phyloP scores from a whole-genome alignment of 495 filamentous ascomycete species.

The Gamarada debralockiae region DNA sequence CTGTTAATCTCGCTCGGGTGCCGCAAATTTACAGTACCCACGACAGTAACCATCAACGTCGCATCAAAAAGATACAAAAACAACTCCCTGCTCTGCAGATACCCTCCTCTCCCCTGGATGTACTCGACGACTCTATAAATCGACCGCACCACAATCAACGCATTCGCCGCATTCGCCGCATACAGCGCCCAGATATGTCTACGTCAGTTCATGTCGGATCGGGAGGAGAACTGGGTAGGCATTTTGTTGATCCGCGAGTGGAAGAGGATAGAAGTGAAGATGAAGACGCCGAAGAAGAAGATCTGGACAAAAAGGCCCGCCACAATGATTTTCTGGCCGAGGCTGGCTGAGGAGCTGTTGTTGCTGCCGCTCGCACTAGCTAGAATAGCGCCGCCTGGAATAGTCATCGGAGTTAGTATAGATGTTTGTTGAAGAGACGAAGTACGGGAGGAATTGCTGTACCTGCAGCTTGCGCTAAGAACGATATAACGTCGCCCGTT shows the following conservation, averaged over 20 bases:
- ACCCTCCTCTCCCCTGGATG: constrained; percentile 43
- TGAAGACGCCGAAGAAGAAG: constrained; percentile 47
- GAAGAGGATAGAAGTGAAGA: constrained; percentile 39
- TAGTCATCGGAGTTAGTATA: background rate
- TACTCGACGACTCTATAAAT: constrained; percentile 58
- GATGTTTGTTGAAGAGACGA: background rate
- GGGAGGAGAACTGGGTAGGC: background rate
- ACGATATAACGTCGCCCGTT: constrained; percentile 38
- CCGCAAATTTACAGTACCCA: constrained; percentile 40
- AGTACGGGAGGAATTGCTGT: background rate
- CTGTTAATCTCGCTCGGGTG: constrained; percentile 43
- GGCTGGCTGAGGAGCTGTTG: constrained; percentile 21
- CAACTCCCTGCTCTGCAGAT: constrained; percentile 16
- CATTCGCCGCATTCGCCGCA: constrained; percentile 35
- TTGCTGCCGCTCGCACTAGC: constrained; percentile 22
- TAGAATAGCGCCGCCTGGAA: constrained; percentile 31
- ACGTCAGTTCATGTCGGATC: constrained; percentile 12
- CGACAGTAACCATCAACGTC: constrained; percentile 46
- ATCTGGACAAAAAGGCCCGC: constrained; percentile 43
- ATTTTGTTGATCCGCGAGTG: constrained; percentile 17
- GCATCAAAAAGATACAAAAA: constrained; percentile 39
- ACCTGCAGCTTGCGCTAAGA: constrained; percentile 34
- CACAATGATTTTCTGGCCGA: constrained; percentile 41
- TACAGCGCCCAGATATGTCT: constrained; percentile 40
- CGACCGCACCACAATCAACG: constrained; percentile 54